phyloP scores from a whole-genome alignment of 352 stramenopile species.

The Phytophthora boehmeriae region DNA sequence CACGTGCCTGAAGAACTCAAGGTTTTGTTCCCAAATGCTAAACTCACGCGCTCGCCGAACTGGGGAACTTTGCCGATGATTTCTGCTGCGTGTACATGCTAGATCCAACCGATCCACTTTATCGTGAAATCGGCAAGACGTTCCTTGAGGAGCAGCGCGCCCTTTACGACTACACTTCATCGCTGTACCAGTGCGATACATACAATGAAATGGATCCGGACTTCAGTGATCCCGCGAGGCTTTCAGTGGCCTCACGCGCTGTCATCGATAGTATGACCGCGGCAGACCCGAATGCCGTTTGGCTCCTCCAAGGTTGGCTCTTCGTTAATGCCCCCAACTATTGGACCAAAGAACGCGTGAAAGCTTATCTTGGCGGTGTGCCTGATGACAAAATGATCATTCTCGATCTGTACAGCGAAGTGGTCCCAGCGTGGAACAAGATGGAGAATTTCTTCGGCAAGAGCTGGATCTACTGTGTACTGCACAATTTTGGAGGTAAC shows the following conservation, averaged over 20 bases:
- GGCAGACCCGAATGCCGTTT: slow-evolving; percentile 74
- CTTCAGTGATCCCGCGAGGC: slow-evolving; percentile 51
- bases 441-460: slow-evolving; percentile 85
- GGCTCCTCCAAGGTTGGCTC: slow-evolving; percentile 87
- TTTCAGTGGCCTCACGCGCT: slow-evolving; percentile 60
- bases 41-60: slow-evolving; percentile 82
- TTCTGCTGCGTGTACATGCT: slow-evolving; percentile 89
- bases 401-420: slow-evolving; percentile 83
- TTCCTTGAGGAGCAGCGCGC: slow-evolving; percentile 76
- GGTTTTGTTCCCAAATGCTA: slow-evolving; percentile 67
- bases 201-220: slow-evolving; percentile 87
- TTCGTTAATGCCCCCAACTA: slow-evolving; percentile 66
- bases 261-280: slow-evolving; percentile 79
- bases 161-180: slow-evolving; percentile 77
- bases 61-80: slow-evolving; percentile 81
- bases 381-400: slow-evolving; percentile 78
- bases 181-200: slow-evolving; percentile 80
- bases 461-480: slow-evolving; percentile 85
- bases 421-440: slow-evolving; percentile 69
- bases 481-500: slow-evolving; percentile 86
- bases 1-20: slow-evolving; percentile 89
- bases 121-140: slow-evolving; percentile 73
- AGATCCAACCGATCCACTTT: slow-evolving; percentile 81
- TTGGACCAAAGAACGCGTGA: slow-evolving; percentile 68
- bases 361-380: slow-evolving; percentile 59